These are phyloP conservation scores for Solanum paucissectum DNA, from an alignment of 257 asterid species.

Conservation along the genomic window DNA sequence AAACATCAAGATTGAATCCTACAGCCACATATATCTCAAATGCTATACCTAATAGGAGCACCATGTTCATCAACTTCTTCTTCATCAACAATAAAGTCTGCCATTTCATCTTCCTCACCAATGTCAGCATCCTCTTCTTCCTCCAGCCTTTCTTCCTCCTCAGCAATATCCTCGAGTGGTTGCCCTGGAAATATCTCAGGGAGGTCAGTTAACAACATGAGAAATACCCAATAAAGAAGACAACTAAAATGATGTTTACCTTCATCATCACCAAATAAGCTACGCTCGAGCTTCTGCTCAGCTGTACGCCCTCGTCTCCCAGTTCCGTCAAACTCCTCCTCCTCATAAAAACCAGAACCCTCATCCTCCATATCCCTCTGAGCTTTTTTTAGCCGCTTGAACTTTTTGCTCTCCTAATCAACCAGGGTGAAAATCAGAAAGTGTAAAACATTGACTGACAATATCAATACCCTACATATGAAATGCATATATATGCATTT, in stretches of 20 bases:
- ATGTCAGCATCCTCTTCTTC: slow-evolving; percentile 65
- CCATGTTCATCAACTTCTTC: slow-evolving; percentile 84
- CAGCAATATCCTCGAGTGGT: slow-evolving; percentile 86
- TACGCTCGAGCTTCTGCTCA: slow-evolving; percentile 69
- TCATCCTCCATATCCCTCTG: slow-evolving; percentile 66
- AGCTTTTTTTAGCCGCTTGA: slow-evolving; percentile 83
- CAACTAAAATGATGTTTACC: slow-evolving; percentile 31
- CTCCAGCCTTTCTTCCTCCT: slow-evolving; percentile 67
- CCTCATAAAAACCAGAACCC: slow-evolving; percentile 68
- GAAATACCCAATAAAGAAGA: background rate
- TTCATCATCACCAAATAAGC: slow-evolving; percentile 81
- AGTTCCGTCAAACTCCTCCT: slow-evolving; percentile 59
- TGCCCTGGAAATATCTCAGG: slow-evolving; percentile 32
- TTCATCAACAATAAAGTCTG: slow-evolving; percentile 88
- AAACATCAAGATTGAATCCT: background rate
- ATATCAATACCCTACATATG: background rate
- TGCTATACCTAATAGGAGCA: slow-evolving; percentile 55
- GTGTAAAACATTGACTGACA: background rate
- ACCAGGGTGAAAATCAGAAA: background rate
- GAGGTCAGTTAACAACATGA: slow-evolving; percentile 1
- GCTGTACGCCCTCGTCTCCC: slow-evolving; percentile 64
- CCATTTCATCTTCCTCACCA: slow-evolving; percentile 93
- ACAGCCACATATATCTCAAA: background rate
- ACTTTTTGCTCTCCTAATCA: slow-evolving; percentile 62
- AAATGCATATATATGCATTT: background rate